These are phyloP conservation scores for Neonectria magnoliae DNA, from an alignment of 2,329 filamentous ascomycete genomes.

Conservation along the genomic window DNA sequence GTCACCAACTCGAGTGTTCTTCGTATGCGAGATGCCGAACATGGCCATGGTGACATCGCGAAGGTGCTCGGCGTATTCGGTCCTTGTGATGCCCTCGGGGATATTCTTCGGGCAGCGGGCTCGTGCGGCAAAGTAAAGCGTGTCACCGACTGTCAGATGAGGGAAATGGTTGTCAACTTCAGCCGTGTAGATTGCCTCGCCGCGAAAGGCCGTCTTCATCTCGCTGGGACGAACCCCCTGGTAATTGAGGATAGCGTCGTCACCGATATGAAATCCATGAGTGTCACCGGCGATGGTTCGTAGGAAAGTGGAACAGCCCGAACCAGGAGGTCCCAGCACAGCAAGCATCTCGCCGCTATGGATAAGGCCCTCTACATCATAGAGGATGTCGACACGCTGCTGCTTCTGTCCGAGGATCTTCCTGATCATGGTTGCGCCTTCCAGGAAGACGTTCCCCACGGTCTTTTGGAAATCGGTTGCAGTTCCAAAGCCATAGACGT, in stretches of 20 bases:
- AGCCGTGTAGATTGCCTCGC: constrained; percentile 81
- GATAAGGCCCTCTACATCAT: constrained; percentile 71
- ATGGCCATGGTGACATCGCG: constrained; percentile 76
- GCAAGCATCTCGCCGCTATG: constrained; percentile 76
- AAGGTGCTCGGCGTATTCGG: constrained; percentile 66
- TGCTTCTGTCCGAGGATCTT: constrained; percentile 62
- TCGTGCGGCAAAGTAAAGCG: constrained; percentile 76
- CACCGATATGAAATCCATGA: constrained; percentile 76
- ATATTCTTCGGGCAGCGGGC: constrained; percentile 71
- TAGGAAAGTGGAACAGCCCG: constrained; percentile 80
- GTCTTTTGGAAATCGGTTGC: constrained; percentile 75
- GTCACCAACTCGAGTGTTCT: constrained; percentile 75
- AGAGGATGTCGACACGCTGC: constrained; percentile 71
- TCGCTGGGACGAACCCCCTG: constrained; percentile 70
- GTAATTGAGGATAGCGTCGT: constrained; percentile 78
- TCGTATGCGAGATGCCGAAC: constrained; percentile 74
- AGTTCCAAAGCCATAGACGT: constrained; percentile 71
- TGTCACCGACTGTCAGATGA: constrained; percentile 77
- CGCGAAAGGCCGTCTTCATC: constrained; percentile 78
- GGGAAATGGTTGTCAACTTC: constrained; percentile 85
- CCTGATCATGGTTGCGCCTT: constrained; percentile 52
- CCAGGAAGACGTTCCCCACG: constrained; percentile 65
- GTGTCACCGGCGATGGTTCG: constrained; percentile 84
- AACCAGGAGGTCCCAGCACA: constrained; percentile 73
- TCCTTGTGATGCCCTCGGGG: constrained; percentile 62